A percentile compares a stretch with the other conserved stretches of the same genome.
These are phyloP conservation scores for Suhomyces prunicola DNA, from an alignment of 805 yeast genomes.

Conservation along the genomic window DNA sequence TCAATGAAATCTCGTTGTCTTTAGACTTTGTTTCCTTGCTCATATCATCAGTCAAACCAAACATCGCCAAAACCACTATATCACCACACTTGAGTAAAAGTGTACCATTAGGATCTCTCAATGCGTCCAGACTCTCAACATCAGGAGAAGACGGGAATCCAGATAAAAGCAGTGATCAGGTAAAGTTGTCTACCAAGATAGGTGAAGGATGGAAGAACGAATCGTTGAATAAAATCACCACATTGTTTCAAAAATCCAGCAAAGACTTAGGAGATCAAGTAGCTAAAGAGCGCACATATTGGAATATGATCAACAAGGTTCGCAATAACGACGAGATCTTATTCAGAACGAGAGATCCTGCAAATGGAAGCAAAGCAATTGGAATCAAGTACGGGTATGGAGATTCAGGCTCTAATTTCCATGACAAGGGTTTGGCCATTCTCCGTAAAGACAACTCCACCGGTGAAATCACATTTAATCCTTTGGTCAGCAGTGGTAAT, in stretches of 20 bases:
- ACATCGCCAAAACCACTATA: conserved; percentile 83
- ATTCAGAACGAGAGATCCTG: conserved; percentile 60
- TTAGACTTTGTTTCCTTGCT: conserved; percentile 83
- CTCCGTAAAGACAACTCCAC: conserved; percentile 46
- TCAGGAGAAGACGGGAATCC: conserved; percentile 17
- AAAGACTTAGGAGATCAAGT: conserved; percentile 52
- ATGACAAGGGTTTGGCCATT: conserved; percentile 73
- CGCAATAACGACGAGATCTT: conserved; percentile 55
- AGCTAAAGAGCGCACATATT: conserved; percentile 60
- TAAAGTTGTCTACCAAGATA: conserved; percentile 34
- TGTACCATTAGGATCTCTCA: conserved; percentile 73
- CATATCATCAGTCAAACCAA: conserved; percentile 77
- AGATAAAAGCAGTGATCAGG: conserved; percentile 15
- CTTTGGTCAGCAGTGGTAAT: conserved; percentile 26
- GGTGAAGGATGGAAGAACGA: conserved; percentile 85
- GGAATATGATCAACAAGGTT: conserved; percentile 53
- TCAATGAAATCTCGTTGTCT: conserved; percentile 85
- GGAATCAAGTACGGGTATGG: conserved; percentile 90
- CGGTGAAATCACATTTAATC: conserved; percentile 34
- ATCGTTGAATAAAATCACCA: conserved; percentile 56
- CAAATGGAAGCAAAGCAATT: conserved; percentile 46
- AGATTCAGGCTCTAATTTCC: conserved; percentile 80
- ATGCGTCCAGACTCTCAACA: conserved; percentile 39
- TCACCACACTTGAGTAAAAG: conserved; percentile 76
- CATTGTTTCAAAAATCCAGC: conserved; percentile 50